Evolutionary conservation across 1,284 basidiomycete species (phyloP), one percentile per base, ranked within the genome.

Genomic region (Ustilago bromivora): DNA sequence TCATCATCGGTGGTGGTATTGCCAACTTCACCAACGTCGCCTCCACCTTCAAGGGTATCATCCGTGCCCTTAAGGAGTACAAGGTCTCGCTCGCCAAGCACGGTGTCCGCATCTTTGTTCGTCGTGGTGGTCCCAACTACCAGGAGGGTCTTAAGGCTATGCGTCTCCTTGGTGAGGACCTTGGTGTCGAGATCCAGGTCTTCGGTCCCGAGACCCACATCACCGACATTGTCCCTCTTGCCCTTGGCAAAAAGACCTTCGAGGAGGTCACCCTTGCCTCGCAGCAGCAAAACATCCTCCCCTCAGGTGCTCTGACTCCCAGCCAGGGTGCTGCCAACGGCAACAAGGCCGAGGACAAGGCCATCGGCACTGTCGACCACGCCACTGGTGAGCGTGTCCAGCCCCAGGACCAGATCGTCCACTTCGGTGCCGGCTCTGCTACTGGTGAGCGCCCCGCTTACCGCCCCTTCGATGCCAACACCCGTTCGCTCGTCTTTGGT

Each of bases 21-120:
- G 96, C 96, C 89, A 99, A 99, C 92, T 99, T 99, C 89, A 98
- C 96, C 87, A 98, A 99, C 87, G 96, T 99, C 82, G 96, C 96
- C 47, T 93, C 96, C 17, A 99, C 96, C 76, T 99, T 99, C 92
- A 98, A 98, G 90, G 96, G 96, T 81, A 99, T 98, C 90, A 98
- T 99, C 87, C 94, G 92, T 71, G 96, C 96, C 23, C 90, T 99
- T 83, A 94, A 97, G 90, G 93, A 95, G 88, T 95, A 91, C 91
- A 94, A 96, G 89, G 54, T 69, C 8, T 53, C 76, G 31, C 77
- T 85, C 28, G 73, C 78, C 64, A 79, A 81, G 66, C 72, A 85
- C 82, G 71, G 78, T 36, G 84, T 85, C 36, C 81, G 79, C 66
- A 85, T 85, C 84, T 99, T 94, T 87, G 95, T 98, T 64, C 94